Conservation (phyloP, 139 green algal species). For the Astrephomene gubernaculifera region DNA sequence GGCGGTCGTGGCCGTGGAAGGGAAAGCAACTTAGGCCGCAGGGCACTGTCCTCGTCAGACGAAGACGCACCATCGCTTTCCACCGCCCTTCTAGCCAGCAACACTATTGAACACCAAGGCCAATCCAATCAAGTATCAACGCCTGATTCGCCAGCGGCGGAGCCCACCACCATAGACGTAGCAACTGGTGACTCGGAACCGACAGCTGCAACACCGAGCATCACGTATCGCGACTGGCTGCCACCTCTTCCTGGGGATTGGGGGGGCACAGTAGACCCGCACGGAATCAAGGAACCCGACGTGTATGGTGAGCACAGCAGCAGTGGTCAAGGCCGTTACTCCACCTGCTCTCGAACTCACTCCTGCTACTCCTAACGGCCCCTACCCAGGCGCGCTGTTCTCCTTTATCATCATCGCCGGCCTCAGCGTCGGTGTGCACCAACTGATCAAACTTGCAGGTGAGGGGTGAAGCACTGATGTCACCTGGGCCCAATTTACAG, state of each 20-base stretch:
- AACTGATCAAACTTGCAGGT: conserved; percentile 1
- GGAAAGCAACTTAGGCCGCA: neutral
- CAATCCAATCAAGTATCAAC: too few species aligned
- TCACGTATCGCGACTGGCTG: conserved; percentile 5
- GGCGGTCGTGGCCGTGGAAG: too few species aligned
- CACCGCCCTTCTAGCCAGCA: neutral
- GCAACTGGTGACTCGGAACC: neutral
- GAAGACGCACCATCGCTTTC: neutral
- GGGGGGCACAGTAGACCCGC: neutral
- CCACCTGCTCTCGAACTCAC: neutral
- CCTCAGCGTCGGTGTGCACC: conserved; percentile 17
- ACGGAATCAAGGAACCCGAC: conserved; percentile 25
- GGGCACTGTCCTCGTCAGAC: neutral
- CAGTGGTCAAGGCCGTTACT: too few species aligned
- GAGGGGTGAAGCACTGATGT: neutral
- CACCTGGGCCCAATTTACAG: too few species aligned
- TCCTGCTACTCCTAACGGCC: neutral
- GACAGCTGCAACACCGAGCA: conserved; percentile 5
- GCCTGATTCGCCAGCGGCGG: too few species aligned
- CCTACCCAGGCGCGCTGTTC: conserved; percentile 7
- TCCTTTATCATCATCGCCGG: conserved; percentile 27
- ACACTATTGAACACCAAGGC: too few species aligned
- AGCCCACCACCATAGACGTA: too few species aligned
- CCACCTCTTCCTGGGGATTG: conserved; percentile 1
- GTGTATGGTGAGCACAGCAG: neutral